Evolutionary conservation across 768 basidiomycete species (phyloP).

Genomic region (Leucogyrophana mollusca): DNA sequence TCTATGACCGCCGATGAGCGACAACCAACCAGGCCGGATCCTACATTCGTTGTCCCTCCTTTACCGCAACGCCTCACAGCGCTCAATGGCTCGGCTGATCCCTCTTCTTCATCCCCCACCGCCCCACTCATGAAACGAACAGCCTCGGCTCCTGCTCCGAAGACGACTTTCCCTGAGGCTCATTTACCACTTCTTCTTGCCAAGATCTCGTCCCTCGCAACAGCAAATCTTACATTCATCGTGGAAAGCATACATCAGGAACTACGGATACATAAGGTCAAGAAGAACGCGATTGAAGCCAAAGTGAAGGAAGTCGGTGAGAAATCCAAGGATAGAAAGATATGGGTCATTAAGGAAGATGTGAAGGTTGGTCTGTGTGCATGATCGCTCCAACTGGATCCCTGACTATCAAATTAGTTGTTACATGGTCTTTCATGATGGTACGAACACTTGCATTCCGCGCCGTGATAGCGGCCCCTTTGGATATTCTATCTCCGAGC

Average conservation of each 20-base stretch:
- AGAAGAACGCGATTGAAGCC: slow-evolving; percentile 81
- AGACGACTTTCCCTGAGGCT: slow-evolving; percentile 65
- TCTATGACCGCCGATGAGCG: slow-evolving; percentile 45
- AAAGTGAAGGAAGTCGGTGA: slow-evolving; percentile 77
- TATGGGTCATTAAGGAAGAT: slow-evolving; percentile 64
- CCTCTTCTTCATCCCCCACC: slow-evolving; percentile 12
- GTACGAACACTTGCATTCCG: no score
- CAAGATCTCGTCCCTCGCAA: slow-evolving; percentile 61
- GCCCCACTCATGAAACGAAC: slow-evolving; percentile 26
- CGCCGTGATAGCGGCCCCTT: no score
- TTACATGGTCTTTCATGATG: not conserved
- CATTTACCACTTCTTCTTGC: slow-evolving; percentile 59
- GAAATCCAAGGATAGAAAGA: slow-evolving; percentile 69
- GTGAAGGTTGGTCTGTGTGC: slow-evolving; percentile 11
- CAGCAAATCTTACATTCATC: slow-evolving; percentile 61
- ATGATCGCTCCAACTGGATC: not conserved
- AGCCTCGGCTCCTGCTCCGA: slow-evolving; percentile 33
- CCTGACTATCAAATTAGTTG: no score
- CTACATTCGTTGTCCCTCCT: slow-evolving; percentile 46
- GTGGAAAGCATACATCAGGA: slow-evolving; percentile 74
- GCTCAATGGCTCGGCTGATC: slow-evolving; percentile 12
- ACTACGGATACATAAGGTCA: slow-evolving; percentile 66
- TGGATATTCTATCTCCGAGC: no score
- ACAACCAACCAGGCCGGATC: slow-evolving; percentile 19
- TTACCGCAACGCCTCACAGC: slow-evolving; percentile 38